Percentiles rank a stretch among this genome's conserved stretches.
These are phyloP conservation scores for Liquidambar formosana DNA, from an alignment of 164 flowering plant genomes.

Conservation along the genomic window DNA sequence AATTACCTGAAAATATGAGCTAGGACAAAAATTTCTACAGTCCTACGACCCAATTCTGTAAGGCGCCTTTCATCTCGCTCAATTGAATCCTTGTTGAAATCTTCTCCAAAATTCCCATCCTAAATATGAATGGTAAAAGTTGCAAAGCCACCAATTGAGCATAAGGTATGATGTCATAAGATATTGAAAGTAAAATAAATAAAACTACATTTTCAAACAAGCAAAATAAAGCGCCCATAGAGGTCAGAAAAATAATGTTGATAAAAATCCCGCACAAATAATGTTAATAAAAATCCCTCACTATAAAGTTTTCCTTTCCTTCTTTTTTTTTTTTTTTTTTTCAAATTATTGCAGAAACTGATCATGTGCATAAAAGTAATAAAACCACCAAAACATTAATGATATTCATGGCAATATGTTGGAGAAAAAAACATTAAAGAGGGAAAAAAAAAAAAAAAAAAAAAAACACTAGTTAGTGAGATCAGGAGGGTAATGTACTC, in stretches of 20 bases:
- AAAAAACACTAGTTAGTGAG: background rate
- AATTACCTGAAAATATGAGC: slow-evolving; percentile 89
- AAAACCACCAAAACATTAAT: background rate
- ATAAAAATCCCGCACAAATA: too few relatives aligned
- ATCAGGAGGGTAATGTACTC: background rate
- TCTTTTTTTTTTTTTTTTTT: too few relatives aligned
- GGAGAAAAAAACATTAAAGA: too few relatives aligned
- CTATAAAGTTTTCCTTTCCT: background rate
- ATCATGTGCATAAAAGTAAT: background rate
- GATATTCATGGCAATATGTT: background rate
- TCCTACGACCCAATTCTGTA: slow-evolving; percentile 93
- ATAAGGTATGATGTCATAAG: background rate
- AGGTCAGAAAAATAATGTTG: too few relatives aligned
- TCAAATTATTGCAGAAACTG: background rate
- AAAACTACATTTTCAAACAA: background rate
- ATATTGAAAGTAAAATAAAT: background rate
- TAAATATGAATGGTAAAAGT: slow-evolving; percentile 22
- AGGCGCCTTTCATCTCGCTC: slow-evolving; percentile 97
- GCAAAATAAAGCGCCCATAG: too few relatives aligned
- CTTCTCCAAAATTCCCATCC: slow-evolving; percentile 91
- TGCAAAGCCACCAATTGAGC: background rate
- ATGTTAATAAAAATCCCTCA: too few relatives aligned
- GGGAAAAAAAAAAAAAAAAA: background rate
- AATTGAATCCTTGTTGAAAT: slow-evolving; percentile 79
- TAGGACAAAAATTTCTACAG: slow-evolving; percentile 89